Base-by-base conservation (phyloP, 306 rosid genomes). In the Quercus robur region DNA sequence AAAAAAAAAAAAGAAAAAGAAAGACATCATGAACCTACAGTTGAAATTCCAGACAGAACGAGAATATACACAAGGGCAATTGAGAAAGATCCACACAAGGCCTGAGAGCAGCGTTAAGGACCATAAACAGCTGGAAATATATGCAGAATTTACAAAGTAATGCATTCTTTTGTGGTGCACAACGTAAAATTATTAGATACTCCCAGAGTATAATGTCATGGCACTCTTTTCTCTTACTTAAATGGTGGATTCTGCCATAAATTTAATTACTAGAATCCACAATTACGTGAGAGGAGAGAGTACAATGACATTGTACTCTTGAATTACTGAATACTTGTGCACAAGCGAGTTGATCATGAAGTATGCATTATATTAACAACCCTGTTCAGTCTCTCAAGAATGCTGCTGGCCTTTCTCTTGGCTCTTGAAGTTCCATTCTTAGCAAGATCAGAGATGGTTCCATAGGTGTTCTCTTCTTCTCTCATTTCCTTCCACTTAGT, bases 341-440 rank as follows among this genome's bases (percentile, higher is more conserved):
- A 58, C 63, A 56, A 68, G 82, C n/a, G 35, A 74, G 35, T 62
- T 25, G 81, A 77, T 81, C 80, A 94, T 51, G 98, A 97, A 58
- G 97, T 92, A 83, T 92, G 97, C 44, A 97, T 89, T 77, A 89
- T 86, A 86, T 92, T 86, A 71, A 92, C 90, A 78, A 78, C 86
- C 83, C 91, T 86, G 89, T 92, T 87, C 77, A 94, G 77, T 84
- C 98, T 90, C 79, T 91, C 98, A n/a, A 94, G 94, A 78, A 94
- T 89, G 80, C 94, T 93, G 79, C 79, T 85, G 67, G 98, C 98
- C 79, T 94, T 92, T 35, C 97, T 91, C 84, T 91, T 91, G 9
- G 98, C 97, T 84, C 98, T 92, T 74, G 98, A 88, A 67, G 97
- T 94, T 82, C 98, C 98, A 85, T 77, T 92, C 80, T 80, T 74